Percentiles rank a stretch among this genome's conserved stretches.
These are phyloP conservation scores for Pelagophyceae sp. DNA, from an alignment of 352 stramenopile genomes.

Conservation along the genomic window DNA sequence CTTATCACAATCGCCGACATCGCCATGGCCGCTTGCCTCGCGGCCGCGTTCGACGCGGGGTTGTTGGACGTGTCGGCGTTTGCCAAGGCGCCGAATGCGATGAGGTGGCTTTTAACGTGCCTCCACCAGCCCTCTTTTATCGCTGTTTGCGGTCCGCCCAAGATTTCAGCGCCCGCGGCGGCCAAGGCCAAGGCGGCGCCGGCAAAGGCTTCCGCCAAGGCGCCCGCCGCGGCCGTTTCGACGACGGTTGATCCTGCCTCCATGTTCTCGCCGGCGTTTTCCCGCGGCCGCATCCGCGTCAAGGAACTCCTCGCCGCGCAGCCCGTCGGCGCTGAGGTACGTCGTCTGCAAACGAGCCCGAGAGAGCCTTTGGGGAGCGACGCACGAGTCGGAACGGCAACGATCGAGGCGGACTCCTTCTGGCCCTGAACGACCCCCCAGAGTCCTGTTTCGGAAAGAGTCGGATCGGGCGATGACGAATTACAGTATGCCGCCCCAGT, in stretches of 20 bases:
- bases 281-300: constrained; percentile 35
- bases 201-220: constrained; percentile 30
- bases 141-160: background rate
- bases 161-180: background rate
- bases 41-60: background rate
- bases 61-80: constrained; percentile 11
- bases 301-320: constrained; percentile 29
- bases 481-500: too few species aligned
- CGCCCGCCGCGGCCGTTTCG: constrained; percentile 21
- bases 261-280: constrained; percentile 31
- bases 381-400: too few species aligned
- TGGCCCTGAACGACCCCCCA: too few species aligned
- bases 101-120: constrained; percentile 32
- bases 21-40: constrained; percentile 35
- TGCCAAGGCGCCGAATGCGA: constrained; percentile 10
- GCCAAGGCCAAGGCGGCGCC: background rate
- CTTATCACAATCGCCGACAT: constrained; percentile 47
- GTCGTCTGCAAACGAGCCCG: background rate
- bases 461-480: too few species aligned
- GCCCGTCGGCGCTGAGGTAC: background rate
- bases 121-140: constrained; percentile 25
- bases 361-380: too few species aligned
- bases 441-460: too few species aligned
- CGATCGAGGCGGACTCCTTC: too few species aligned
- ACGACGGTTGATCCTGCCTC: background rate